Conservation (phyloP, 2,329 filamentous ascomycete genomes). For the Sporothrix mexicana region DNA sequence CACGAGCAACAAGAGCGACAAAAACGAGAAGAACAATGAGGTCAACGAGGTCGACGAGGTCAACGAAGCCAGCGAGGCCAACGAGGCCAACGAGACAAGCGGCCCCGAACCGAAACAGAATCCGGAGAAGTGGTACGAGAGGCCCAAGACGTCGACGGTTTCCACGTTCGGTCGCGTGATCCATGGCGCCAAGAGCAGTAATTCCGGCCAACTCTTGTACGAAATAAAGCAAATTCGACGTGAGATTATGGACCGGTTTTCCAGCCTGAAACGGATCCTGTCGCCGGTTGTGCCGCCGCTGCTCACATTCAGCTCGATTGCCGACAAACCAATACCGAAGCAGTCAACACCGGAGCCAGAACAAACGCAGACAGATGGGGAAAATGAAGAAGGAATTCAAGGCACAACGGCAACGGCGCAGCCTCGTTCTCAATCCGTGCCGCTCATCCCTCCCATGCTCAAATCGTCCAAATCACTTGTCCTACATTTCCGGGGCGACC, state of each 20-base stretch:
- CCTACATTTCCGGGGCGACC: slow-evolving; percentile 54
- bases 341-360: no score
- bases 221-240: no score
- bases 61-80: not conserved
- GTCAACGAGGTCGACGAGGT: no score
- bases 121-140: slow-evolving; percentile 25
- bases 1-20: no score
- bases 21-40: no score
- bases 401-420: not conserved
- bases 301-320: slow-evolving; percentile 46
- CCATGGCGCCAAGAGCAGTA: slow-evolving; percentile 40
- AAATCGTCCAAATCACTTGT: slow-evolving; percentile 45
- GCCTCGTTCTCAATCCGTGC: not conserved
- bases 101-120: no score
- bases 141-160: slow-evolving; percentile 24
- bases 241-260: not conserved
- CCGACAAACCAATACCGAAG: slow-evolving; percentile 36
- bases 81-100: not conserved
- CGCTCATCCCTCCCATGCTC: slow-evolving; percentile 17
- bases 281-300: slow-evolving; percentile 56
- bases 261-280: slow-evolving; percentile 48
- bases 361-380: not conserved
- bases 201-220: no score
- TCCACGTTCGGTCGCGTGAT: slow-evolving; percentile 61
- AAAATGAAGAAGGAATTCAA: not conserved